These are phyloP conservation scores for Malassezia dermatis DNA, from an alignment of 1,284 basidiomycete species.

Conservation along the genomic window DNA sequence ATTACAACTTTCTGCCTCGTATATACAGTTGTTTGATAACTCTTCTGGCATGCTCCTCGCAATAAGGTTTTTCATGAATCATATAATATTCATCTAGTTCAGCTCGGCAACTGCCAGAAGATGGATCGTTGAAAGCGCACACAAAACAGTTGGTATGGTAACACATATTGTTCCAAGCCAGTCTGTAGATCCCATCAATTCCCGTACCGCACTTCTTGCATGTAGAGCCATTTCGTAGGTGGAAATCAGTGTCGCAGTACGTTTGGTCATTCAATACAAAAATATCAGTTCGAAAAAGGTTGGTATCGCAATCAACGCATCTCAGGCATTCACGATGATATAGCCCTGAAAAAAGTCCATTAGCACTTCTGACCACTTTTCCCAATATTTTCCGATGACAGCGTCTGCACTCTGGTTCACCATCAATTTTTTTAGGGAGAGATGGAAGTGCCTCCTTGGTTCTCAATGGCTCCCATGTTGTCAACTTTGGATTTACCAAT, in stretches of 20 bases:
- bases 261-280: constrained; percentile 8
- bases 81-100: constrained; percentile 8
- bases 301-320: constrained; percentile 1
- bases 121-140: background rate
- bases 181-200: constrained; percentile 5
- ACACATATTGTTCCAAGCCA: background rate
- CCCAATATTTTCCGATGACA: background rate
- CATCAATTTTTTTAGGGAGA: background rate
- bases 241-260: constrained; percentile 8
- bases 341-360: constrained; percentile 1
- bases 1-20: background rate
- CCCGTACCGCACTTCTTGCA: constrained; percentile 4
- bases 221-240: background rate
- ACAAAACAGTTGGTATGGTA: constrained; percentile 7
- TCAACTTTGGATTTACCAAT: background rate
- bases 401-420: background rate
- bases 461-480: background rate
- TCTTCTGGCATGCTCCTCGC: constrained; percentile 2
- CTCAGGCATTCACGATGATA: constrained; percentile 13
- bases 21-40: background rate
- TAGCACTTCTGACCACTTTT: background rate
- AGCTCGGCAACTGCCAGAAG: background rate
- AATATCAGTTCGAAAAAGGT: background rate
- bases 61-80: background rate
- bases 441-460: background rate